These are phyloP conservation scores for Plantago rigida DNA, from an alignment of 305 asterid genomes.

Conservation along the genomic window DNA sequence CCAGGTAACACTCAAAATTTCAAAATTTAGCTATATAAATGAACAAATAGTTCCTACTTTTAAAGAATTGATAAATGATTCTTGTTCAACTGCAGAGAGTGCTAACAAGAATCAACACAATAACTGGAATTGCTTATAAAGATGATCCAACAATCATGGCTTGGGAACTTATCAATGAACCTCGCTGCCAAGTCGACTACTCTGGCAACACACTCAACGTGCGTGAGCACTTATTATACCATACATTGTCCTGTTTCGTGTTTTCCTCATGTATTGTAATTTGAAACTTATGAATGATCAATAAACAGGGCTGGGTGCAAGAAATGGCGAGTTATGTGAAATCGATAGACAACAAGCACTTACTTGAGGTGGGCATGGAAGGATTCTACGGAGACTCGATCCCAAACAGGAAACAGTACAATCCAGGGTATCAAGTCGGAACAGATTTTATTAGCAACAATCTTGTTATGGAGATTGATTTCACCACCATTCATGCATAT, in stretches of 20 bases:
- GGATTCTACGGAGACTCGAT: constrained; percentile 48
- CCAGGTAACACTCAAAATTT: constrained; percentile 20
- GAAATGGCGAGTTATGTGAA: constrained; percentile 48
- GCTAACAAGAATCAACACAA: constrained; percentile 37
- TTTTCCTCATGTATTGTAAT: not conserved
- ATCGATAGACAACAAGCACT: constrained; percentile 37
- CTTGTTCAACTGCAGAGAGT: constrained; percentile 28
- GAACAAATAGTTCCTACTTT: not conserved
- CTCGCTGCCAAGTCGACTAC: constrained; percentile 42
- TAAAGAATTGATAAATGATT: not conserved
- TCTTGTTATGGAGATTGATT: constrained; percentile 42
- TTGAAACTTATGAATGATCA: not conserved
- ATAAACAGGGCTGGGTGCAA: constrained; percentile 39
- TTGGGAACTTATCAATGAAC: constrained; percentile 58
- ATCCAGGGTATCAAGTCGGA: constrained; percentile 50
- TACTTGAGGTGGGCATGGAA: constrained; percentile 48
- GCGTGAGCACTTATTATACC: not conserved
- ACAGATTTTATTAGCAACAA: constrained; percentile 43
- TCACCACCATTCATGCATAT: constrained; percentile 49
- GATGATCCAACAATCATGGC: constrained; percentile 54
- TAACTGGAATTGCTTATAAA: constrained; percentile 33
- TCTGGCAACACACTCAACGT: constrained; percentile 43
- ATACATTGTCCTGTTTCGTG: not conserved
- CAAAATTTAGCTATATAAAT: not conserved
- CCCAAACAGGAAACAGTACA: constrained; percentile 35